Evolutionary conservation across 1,284 basidiomycete species (phyloP).

Genomic region (Pseudozyma flocculosa): DNA sequence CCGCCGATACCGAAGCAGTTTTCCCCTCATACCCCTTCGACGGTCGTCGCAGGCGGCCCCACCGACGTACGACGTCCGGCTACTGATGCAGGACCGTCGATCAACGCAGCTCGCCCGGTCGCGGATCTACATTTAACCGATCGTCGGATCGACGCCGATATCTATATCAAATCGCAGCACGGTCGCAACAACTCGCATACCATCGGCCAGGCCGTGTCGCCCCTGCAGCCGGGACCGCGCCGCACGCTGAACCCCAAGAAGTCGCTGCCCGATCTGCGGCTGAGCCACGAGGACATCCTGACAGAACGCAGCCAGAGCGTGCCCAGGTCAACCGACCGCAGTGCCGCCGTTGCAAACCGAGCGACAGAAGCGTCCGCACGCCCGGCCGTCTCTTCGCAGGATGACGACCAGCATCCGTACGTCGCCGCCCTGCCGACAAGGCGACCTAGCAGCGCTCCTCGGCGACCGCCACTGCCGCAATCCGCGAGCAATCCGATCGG

Average conservation of each 20-base stretch:
- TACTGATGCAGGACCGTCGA: too few species aligned
- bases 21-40: neutral
- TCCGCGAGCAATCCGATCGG: neutral
- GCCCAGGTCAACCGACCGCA: too few species aligned
- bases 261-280: slow-evolving; percentile 81
- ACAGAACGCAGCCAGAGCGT: slow-evolving; percentile 33
- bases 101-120: too few species aligned
- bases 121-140: too few species aligned
- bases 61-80: too few species aligned
- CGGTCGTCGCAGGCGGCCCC: too few species aligned
- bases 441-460: neutral
- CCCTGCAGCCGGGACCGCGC: slow-evolving; percentile 18
- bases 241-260: slow-evolving; percentile 61
- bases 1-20: neutral
- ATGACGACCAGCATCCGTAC: neutral
- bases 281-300: slow-evolving; percentile 60
- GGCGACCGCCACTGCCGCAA: neutral
- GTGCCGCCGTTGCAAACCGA: too few species aligned
- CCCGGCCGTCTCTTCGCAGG: neutral
- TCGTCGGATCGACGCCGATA: too few species aligned
- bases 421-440: slow-evolving; percentile 1
- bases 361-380: too few species aligned
- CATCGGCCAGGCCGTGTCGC: slow-evolving; percentile 22
- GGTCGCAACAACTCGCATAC: slow-evolving; percentile 44
- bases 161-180: slow-evolving; percentile 8